Percentiles rank a stretch among this genome's conserved stretches.
Evolutionary conservation across 208 protist species (phyloP).

Genomic region (Trypanosoma mega): DNA sequence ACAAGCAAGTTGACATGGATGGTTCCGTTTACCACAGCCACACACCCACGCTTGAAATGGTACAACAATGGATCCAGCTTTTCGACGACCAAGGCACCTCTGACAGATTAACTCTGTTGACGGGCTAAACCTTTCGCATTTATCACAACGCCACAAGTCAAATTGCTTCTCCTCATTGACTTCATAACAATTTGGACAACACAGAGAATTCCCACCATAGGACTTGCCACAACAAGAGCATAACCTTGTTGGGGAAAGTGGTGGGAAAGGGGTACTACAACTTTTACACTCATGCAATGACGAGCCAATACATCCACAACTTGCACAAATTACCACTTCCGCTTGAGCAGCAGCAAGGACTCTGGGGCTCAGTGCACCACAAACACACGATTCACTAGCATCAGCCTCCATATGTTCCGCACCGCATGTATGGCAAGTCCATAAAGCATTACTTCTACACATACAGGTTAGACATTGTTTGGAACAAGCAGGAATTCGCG

Average conservation of each 20-base stretch:
- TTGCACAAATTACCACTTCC: conserved; percentile 27
- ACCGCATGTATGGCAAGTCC: conserved; percentile 51
- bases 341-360: background rate
- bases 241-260: conserved; percentile 1
- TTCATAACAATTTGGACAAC: conserved; percentile 66
- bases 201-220: conserved; percentile 40
- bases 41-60: conserved; percentile 67
- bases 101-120: conserved; percentile 70
- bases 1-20: conserved; percentile 53
- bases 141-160: conserved; percentile 68
- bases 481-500: conserved; percentile 44
- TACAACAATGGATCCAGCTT: conserved; percentile 31
- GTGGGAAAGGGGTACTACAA: conserved; percentile 23
- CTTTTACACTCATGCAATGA: conserved; percentile 22
- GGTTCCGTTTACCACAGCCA: conserved; percentile 58
- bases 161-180: conserved; percentile 29
- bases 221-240: conserved; percentile 39
- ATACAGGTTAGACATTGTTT: conserved; percentile 66
- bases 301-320: conserved; percentile 37
- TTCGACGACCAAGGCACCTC: conserved; percentile 36
- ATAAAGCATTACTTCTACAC: conserved; percentile 35
- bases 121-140: conserved; percentile 56
- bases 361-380: conserved; percentile 31
- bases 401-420: conserved; percentile 12
- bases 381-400: conserved; percentile 16